Evolutionary conservation across 345 rosid genomes (phyloP).

Genomic region (Cardamine occulta): DNA sequence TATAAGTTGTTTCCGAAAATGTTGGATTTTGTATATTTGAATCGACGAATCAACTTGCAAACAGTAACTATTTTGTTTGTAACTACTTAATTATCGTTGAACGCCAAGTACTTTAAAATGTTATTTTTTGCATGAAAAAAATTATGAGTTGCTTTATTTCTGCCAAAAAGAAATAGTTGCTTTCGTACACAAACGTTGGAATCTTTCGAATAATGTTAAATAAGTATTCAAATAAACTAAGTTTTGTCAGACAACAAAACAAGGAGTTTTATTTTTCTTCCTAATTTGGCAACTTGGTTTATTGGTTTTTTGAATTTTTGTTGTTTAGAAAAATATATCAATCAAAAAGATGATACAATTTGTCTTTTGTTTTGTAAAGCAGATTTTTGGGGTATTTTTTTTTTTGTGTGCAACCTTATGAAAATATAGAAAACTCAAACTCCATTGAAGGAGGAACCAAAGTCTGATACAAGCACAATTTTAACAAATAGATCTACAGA

Average conservation of each 20-base stretch:
- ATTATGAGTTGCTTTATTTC: background rate
- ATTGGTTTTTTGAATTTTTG: background rate
- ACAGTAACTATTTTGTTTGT: conserved; percentile 1
- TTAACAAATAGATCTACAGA: no score
- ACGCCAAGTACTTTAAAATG: background rate
- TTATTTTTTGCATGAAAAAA: conserved; percentile 12
- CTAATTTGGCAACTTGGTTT: conserved; percentile 33
- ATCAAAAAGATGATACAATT: background rate
- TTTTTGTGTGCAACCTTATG: no score
- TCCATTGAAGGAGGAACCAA: no score
- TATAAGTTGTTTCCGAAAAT: conserved; percentile 11
- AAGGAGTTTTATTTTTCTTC: conserved; percentile 24
- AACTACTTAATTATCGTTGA: background rate
- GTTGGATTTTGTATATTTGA: conserved; percentile 6
- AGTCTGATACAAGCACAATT: no score
- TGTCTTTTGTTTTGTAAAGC: conserved; percentile 7
- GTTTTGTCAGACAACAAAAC: conserved; percentile 23
- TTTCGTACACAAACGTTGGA: conserved; percentile 11
- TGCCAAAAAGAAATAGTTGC: background rate
- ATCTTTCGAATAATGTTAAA: conserved; percentile 25
- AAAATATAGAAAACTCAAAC: no score
- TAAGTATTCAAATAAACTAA: conserved; percentile 15
- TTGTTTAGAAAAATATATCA: background rate
- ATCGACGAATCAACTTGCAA: conserved; percentile 2
- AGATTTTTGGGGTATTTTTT: background rate